These are phyloP conservation scores for Pistacia atlantica DNA, from an alignment of 345 rosid species.

Conservation along the genomic window DNA sequence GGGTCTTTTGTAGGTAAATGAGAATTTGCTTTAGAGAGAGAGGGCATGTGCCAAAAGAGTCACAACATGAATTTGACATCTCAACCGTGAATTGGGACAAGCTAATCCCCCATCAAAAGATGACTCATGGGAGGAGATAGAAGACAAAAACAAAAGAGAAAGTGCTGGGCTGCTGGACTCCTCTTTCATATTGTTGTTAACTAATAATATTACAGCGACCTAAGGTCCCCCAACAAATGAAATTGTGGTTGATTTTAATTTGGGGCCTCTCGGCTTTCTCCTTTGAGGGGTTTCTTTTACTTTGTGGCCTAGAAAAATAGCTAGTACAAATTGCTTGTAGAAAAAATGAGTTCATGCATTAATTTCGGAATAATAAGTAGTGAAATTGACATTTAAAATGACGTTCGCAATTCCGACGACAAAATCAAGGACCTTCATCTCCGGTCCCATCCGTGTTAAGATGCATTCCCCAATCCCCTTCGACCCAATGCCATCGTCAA, in stretches of 20 bases:
- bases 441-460: too few species aligned
- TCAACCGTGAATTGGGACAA: not conserved
- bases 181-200: not conserved
- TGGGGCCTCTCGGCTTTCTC: not conserved
- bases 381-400: too few species aligned
- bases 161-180: too few species aligned
- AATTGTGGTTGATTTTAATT: not conserved
- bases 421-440: too few species aligned
- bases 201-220: not conserved
- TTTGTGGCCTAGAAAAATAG: not conserved
- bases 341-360: too few species aligned
- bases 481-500: too few species aligned
- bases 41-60: not conserved
- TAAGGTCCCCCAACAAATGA: not conserved
- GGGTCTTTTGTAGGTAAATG: not conserved
- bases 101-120: not conserved
- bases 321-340: too few species aligned
- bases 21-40: not conserved
- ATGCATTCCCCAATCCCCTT: too few species aligned
- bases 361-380: too few species aligned
- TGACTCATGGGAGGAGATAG: not conserved
- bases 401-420: too few species aligned
- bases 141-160: not conserved
- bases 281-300: slow-evolving; percentile 5
- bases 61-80: not conserved